Evolutionary conservation across 2,329 filamentous ascomycete species (phyloP).

Genomic region (Penicillium thymicola): DNA sequence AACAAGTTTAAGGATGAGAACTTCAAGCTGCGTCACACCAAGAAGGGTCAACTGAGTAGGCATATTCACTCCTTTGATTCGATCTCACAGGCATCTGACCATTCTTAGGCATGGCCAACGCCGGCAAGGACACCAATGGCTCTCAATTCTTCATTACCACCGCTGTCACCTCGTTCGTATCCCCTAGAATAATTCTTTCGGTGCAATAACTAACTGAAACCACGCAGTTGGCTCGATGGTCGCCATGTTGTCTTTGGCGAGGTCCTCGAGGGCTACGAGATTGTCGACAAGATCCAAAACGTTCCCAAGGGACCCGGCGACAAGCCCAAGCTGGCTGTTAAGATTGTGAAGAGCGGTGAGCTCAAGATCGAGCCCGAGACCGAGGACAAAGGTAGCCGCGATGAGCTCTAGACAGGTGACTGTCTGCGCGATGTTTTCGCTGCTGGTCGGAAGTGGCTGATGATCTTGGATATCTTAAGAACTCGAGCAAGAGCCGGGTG

Average conservation of each 20-base stretch:
- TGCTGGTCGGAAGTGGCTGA: conserved; percentile 33
- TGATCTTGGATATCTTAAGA: conserved; percentile 28
- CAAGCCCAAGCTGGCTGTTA: conserved; percentile 58
- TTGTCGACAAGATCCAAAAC: conserved; percentile 65
- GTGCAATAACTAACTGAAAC: conserved; percentile 7
- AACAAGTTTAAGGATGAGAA: conserved; percentile 67
- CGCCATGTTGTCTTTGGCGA: conserved; percentile 67
- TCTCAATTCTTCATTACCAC: conserved; percentile 68
- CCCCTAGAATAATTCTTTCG: not conserved
- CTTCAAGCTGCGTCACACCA: conserved; percentile 68
- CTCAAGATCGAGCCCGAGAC: conserved; percentile 50
- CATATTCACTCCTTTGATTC: not conserved
- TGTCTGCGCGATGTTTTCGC: conserved; percentile 21
- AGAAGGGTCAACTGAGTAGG: conserved; percentile 58
- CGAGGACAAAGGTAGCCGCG: conserved; percentile 60
- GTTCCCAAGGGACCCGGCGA: conserved; percentile 56
- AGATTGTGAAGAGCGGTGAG: conserved; percentile 65
- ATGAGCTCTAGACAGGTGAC: conserved; percentile 56
- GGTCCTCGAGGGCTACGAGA: conserved; percentile 64
- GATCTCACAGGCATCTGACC: not conserved
- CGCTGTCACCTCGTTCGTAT: conserved; percentile 50
- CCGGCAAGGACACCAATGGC: conserved; percentile 63
- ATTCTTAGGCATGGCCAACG: conserved; percentile 60
- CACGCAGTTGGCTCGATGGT: conserved; percentile 57
- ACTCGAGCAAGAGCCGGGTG: conserved; percentile 12